Evolutionary conservation across 2,329 filamentous ascomycete genomes (phyloP).

Genomic region (Furcasterigmium furcatum): DNA sequence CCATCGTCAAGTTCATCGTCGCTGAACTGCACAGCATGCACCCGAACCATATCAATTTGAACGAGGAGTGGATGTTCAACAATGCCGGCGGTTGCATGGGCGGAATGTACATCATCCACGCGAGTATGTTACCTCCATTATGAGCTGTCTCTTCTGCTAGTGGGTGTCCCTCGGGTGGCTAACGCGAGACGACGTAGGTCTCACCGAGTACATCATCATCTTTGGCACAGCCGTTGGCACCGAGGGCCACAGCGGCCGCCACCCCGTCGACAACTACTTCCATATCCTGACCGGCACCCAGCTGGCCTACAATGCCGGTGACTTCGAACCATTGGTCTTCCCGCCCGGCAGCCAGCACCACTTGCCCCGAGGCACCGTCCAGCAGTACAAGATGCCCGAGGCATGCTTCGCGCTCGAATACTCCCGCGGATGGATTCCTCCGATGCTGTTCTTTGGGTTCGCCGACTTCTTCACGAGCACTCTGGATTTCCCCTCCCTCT

Average conservation of each 20-base stretch:
- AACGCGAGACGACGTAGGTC: constrained; percentile 36
- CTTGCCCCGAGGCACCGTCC: constrained; percentile 65
- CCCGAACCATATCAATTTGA: constrained; percentile 57
- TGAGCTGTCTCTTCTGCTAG: too few relatives aligned
- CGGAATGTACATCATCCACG: constrained; percentile 84
- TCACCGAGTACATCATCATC: constrained; percentile 90
- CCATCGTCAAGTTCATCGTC: constrained; percentile 67
- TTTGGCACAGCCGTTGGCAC: constrained; percentile 81
- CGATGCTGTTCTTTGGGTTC: constrained; percentile 87
- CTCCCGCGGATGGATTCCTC: constrained; percentile 83
- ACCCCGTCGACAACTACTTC: constrained; percentile 93
- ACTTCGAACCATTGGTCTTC: constrained; percentile 67
- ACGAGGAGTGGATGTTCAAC: constrained; percentile 86
- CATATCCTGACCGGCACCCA: constrained; percentile 79
- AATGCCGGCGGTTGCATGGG: constrained; percentile 89
- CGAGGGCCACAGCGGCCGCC: constrained; percentile 81
- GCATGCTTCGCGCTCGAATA: constrained; percentile 79
- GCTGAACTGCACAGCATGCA: constrained; percentile 56
- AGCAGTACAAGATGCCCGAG: constrained; percentile 79
- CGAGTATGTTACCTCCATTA: constrained; percentile 66
- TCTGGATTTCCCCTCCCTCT: constrained; percentile 79
- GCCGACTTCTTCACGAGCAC: constrained; percentile 78
- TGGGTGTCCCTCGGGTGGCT: too few relatives aligned
- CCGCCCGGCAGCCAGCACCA: constrained; percentile 67
- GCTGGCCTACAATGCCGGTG: constrained; percentile 59